Percentiles rank a stretch among this genome's conserved stretches.
phyloP scores from a whole-genome alignment of 2,329 filamentous ascomycete genomes.

The Talaromyces sp. region DNA sequence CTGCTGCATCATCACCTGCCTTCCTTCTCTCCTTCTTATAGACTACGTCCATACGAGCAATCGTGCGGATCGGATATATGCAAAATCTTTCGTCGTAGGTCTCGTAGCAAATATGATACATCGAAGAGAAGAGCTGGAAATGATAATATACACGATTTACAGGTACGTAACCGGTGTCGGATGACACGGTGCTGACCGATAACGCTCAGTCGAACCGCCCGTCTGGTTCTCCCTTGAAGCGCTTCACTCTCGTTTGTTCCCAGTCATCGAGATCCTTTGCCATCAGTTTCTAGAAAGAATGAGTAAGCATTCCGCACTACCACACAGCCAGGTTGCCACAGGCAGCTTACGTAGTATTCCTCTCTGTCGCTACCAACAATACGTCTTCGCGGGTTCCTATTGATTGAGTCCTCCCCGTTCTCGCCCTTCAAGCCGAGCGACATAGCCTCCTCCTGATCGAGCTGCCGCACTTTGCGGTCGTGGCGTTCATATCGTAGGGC shows the following conservation, averaged over 20 bases:
- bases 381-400: constrained; percentile 44
- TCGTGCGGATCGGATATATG: background rate
- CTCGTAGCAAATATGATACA: constrained; percentile 4
- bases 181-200: background rate
- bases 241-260: constrained; percentile 93
- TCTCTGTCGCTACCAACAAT: constrained; percentile 43
- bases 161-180: background rate
- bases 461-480: constrained; percentile 80
- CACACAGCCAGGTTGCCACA: background rate
- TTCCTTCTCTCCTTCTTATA: background rate
- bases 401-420: constrained; percentile 75
- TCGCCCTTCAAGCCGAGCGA: constrained; percentile 66
- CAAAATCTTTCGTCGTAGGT: constrained; percentile 1
- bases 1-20: constrained; percentile 2
- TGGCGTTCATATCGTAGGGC: constrained; percentile 91
- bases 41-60: too few relatives aligned
- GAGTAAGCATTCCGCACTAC: constrained; percentile 5
- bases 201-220: constrained; percentile 57
- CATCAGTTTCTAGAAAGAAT: constrained; percentile 61
- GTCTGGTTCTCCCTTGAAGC: constrained; percentile 85
- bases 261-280: constrained; percentile 91
- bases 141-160: background rate
- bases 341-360: constrained; percentile 47
- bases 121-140: background rate
- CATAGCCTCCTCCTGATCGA: constrained; percentile 83